Conservation (phyloP, 2,329 filamentous ascomycete genomes). For the Gyromitra esculenta region DNA sequence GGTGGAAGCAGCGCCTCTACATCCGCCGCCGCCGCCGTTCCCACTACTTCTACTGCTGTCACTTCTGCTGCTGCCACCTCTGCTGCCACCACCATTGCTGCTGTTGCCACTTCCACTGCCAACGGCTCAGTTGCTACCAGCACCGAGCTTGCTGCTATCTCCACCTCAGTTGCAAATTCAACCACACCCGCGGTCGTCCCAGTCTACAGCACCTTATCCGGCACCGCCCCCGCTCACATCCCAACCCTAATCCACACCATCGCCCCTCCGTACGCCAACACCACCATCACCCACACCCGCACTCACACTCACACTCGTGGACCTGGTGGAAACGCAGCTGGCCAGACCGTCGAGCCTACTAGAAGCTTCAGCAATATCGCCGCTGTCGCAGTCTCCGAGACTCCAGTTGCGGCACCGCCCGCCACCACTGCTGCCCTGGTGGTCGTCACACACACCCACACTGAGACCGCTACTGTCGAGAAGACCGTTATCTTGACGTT, state of each 20-base stretch:
- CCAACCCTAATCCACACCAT: constrained; percentile 30
- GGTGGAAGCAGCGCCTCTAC: constrained; percentile 14
- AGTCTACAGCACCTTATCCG: neutral
- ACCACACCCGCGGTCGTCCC: constrained; percentile 27
- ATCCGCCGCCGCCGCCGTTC: neutral
- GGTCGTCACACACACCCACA: constrained; percentile 31
- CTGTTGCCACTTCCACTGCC: neutral
- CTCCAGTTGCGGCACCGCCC: constrained; percentile 1
- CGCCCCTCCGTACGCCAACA: constrained; percentile 41
- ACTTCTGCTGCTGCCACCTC: constrained; percentile 28
- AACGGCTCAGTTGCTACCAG: neutral
- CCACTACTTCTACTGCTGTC: constrained; percentile 26
- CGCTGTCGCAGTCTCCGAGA: constrained; percentile 10
- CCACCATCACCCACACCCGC: constrained; percentile 28
- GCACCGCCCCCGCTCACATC: constrained; percentile 39
- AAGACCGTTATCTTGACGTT: constrained; percentile 53
- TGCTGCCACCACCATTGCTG: neutral
- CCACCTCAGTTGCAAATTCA: constrained; percentile 29
- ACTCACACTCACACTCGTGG: constrained; percentile 2
- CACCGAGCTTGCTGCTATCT: constrained; percentile 24
- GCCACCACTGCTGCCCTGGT: neutral
- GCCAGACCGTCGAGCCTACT: constrained; percentile 37
- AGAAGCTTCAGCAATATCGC: constrained; percentile 3
- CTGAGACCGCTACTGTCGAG: constrained; percentile 39
- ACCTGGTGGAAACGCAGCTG: constrained; percentile 30